A percentile compares a stretch with the other conserved stretches of the same genome.
Evolutionary conservation across 106 monocot genomes (phyloP).

Genomic region (Dendrobium officinale): DNA sequence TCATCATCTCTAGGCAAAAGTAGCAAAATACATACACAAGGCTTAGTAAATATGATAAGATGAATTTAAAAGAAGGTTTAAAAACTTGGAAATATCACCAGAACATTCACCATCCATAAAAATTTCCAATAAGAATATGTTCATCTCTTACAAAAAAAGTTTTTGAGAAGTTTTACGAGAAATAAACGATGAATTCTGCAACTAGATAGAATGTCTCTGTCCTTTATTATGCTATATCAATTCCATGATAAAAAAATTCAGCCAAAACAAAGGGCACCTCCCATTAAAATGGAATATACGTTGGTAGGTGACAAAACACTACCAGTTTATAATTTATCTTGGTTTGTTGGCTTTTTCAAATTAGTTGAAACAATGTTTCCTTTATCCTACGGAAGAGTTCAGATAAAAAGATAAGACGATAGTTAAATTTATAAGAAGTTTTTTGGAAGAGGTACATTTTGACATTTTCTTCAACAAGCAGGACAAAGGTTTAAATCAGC

Average conservation of each 20-base stretch:
- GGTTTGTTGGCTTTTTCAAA: no score
- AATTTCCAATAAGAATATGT: neutral
- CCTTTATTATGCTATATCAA: no score
- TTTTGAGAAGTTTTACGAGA: neutral
- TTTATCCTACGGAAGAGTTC: neutral
- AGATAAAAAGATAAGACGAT: neutral
- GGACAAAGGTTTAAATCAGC: neutral
- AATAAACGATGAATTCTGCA: neutral
- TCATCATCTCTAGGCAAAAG: neutral
- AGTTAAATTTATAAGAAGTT: neutral
- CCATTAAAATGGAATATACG: no score
- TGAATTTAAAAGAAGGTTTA: conserved; percentile 1
- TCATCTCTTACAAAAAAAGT: neutral
- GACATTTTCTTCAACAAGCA: neutral
- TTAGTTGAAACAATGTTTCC: neutral
- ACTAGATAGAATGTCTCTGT: neutral
- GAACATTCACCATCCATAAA: neutral
- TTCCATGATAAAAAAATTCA: no score
- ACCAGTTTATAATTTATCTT: no score
- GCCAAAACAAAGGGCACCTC: no score
- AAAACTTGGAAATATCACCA: neutral
- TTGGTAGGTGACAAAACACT: no score
- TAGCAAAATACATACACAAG: neutral
- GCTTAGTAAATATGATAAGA: neutral
- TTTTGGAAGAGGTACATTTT: neutral